Percentiles rank a stretch among this genome's conserved stretches.
Conservation (phyloP, 202 grass and related monocot genomes). For the Alloteropsis angusta region DNA sequence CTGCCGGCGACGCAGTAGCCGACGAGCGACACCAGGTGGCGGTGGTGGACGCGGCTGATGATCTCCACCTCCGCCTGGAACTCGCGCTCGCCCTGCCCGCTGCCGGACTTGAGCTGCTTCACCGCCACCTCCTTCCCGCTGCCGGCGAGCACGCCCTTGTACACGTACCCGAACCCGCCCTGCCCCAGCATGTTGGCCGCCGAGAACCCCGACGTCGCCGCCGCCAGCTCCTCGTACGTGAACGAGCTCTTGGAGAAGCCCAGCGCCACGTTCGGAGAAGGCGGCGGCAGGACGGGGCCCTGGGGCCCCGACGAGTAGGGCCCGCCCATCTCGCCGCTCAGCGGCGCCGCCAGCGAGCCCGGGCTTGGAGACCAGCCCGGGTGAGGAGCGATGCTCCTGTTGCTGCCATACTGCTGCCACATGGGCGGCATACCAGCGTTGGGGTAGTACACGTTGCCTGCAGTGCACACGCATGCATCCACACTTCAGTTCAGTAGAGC, state of each 20-base stretch:
- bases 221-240: conserved; percentile 48
- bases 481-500: background rate
- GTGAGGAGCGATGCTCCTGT: conserved; percentile 12
- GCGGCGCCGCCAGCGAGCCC: background rate
- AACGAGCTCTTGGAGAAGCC: conserved; percentile 53
- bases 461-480: background rate
- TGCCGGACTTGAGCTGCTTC: conserved; percentile 56
- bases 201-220: conserved; percentile 42
- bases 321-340: conserved; percentile 28
- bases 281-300: background rate
- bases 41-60: conserved; percentile 62
- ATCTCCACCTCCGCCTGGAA: conserved; percentile 72
- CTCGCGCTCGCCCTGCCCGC: conserved; percentile 53
- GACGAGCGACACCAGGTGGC: conserved; percentile 43
- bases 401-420: conserved; percentile 38
- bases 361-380: background rate
- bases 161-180: conserved; percentile 52
- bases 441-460: conserved; percentile 39
- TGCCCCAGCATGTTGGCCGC: conserved; percentile 34
- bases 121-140: conserved; percentile 59
- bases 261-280: conserved; percentile 22
- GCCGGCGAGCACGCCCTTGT: conserved; percentile 50
- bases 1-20: conserved; percentile 48
- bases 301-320: conserved; percentile 23
- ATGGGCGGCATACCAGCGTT: conserved; percentile 7